Evolutionary conservation across 345 rosid genomes (phyloP).

Genomic region (Excoecaria agallocha): DNA sequence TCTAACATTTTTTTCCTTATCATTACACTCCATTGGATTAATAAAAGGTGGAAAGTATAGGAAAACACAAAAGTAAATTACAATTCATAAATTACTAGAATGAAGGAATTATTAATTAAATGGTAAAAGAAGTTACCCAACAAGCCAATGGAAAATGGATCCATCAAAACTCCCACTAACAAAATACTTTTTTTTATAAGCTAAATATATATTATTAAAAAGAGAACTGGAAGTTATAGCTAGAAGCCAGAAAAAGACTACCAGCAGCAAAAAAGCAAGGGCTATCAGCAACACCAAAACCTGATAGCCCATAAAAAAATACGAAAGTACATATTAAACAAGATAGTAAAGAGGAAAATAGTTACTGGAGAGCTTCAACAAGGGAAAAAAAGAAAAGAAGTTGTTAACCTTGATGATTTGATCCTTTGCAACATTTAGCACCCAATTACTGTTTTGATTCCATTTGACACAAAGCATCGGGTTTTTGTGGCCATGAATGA

Average conservation of each 20-base stretch:
- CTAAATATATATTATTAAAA: no score
- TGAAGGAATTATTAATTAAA: not conserved
- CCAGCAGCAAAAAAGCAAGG: no score
- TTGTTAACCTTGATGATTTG: slow-evolving; percentile 79
- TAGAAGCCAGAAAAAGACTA: no score
- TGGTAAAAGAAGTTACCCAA: slow-evolving; percentile 53
- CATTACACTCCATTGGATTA: not conserved
- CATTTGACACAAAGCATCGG: slow-evolving; percentile 95
- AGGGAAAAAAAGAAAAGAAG: no score
- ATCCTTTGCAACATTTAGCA: slow-evolving; percentile 91
- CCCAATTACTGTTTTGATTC: slow-evolving; percentile 99
- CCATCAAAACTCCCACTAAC: slow-evolving; percentile 96
- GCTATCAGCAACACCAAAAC: no score
- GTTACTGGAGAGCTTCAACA: not conserved
- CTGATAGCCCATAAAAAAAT: no score
- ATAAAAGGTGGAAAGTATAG: not conserved
- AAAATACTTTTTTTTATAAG: slow-evolving; percentile 93
- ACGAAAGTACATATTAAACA: slow-evolving; percentile 3
- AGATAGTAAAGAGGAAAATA: not conserved
- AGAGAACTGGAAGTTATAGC: no score
- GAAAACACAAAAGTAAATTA: not conserved
- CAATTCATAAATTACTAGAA: slow-evolving; percentile 1
- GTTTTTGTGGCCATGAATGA: slow-evolving; percentile 97
- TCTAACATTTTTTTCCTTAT: slow-evolving; percentile 1
- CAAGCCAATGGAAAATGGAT: no score